Percentiles rank a stretch among this genome's conserved stretches.
Conservation (phyloP, 768 basidiomycete species). For the Agrocybe praecox region DNA sequence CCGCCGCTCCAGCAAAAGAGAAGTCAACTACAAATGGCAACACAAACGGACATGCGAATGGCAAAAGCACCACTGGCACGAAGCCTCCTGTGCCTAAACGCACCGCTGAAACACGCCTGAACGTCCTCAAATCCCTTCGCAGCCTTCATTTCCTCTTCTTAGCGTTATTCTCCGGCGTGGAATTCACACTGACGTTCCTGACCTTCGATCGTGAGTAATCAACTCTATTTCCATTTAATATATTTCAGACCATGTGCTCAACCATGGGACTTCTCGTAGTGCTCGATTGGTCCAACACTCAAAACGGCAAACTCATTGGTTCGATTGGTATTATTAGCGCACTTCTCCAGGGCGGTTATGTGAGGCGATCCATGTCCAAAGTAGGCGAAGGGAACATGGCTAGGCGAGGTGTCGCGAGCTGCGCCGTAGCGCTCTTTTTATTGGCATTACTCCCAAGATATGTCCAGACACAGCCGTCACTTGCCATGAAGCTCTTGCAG, state of each 20-base stretch:
- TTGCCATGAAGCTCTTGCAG: conserved; percentile 58
- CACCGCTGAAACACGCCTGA: conserved; percentile 52
- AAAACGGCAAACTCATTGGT: conserved; percentile 84
- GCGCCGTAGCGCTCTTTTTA: conserved; percentile 67
- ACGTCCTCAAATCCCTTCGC: conserved; percentile 60
- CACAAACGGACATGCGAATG: conserved; percentile 21
- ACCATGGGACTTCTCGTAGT: conserved; percentile 45
- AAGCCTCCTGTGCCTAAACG: conserved; percentile 29
- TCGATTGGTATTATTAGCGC: conserved; percentile 92
- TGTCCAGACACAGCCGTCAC: conserved; percentile 36
- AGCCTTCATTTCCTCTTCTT: conserved; percentile 84
- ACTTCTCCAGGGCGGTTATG: conserved; percentile 91
- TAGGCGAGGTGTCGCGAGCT: conserved; percentile 74
- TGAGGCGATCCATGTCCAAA: conserved; percentile 76
- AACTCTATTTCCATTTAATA: conserved; percentile 1
- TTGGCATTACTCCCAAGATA: conserved; percentile 73
- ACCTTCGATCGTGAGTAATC: conserved; percentile 77
- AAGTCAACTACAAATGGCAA: conserved; percentile 14
- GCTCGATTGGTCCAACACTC: conserved; percentile 86
- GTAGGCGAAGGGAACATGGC: conserved; percentile 86
- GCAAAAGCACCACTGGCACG: conserved; percentile 18
- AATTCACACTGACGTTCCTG: conserved; percentile 95
- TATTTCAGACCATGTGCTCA: background rate
- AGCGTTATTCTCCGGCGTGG: conserved; percentile 90
- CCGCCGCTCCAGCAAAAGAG: conserved; percentile 19